Conservation (phyloP, 2,329 filamentous ascomycete species). For the Capronia coronata region DNA sequence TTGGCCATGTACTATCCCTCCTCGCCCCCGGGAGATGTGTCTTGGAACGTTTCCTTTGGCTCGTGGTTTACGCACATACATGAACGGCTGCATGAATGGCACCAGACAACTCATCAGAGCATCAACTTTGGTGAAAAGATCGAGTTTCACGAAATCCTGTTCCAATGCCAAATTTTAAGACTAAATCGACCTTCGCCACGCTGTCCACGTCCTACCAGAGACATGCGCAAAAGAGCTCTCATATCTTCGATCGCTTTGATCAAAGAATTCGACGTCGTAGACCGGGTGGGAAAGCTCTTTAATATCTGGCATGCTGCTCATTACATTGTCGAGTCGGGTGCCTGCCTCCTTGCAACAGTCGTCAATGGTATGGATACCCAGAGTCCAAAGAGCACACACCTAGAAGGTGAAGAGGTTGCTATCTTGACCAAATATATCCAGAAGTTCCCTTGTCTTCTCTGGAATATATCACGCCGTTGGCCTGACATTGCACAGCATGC, state of each 20-base stretch:
- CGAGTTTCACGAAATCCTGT: conserved; percentile 15
- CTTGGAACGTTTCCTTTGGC: conserved; percentile 1
- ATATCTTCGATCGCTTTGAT: conserved; percentile 10
- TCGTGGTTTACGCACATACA: conserved; percentile 7
- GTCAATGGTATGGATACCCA: background rate
- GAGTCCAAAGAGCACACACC: background rate
- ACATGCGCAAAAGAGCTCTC: conserved; percentile 10
- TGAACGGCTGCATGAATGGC: conserved; percentile 7
- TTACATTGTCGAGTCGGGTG: conserved; percentile 7
- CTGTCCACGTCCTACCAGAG: conserved; percentile 1
- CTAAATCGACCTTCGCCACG: conserved; percentile 14
- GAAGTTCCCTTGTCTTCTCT: conserved; percentile 5
- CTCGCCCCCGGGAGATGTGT: background rate
- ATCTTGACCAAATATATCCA: conserved; percentile 9
- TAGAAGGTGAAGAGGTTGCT: conserved; percentile 8
- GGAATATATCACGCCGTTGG: conserved; percentile 16
- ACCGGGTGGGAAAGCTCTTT: conserved; percentile 15
- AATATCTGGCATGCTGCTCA: conserved; percentile 15
- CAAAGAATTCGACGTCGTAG: conserved; percentile 8
- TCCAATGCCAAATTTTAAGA: conserved; percentile 11
- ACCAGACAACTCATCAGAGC: conserved; percentile 8
- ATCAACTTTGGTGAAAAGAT: conserved; percentile 13
- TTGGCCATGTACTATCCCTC: conserved; percentile 8
- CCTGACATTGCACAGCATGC: conserved; percentile 5
- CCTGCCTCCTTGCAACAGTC: conserved; percentile 3